These are phyloP conservation scores for Cadophora gregata DNA, from an alignment of 2,329 filamentous ascomycete species.

Conservation along the genomic window DNA sequence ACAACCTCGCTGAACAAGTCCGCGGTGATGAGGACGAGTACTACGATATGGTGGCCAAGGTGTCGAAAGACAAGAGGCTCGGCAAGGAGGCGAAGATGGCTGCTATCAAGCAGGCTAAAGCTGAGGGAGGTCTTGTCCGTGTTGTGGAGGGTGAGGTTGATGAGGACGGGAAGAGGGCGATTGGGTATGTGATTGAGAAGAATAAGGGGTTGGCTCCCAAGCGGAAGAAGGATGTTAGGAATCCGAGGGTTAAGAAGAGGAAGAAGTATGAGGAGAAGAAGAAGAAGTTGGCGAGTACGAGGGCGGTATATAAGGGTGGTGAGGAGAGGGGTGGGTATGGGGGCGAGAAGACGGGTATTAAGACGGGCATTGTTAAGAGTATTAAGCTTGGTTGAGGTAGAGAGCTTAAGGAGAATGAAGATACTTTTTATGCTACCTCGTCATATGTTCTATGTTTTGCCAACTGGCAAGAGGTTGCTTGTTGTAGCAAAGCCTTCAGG, in stretches of 20 bases:
- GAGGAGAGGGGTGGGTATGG: slow-evolving; percentile 85
- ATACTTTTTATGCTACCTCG: neutral
- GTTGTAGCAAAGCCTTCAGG: too few relatives aligned
- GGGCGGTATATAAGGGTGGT: slow-evolving; percentile 83
- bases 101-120: slow-evolving; percentile 63
- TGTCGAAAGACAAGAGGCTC: slow-evolving; percentile 71
- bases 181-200: slow-evolving; percentile 93
- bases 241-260: slow-evolving; percentile 97
- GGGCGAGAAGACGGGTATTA: slow-evolving; percentile 95
- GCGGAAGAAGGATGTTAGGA: slow-evolving; percentile 91
- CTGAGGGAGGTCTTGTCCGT: slow-evolving; percentile 65
- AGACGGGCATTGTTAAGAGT: slow-evolving; percentile 91
- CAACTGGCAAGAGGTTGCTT: too few relatives aligned
- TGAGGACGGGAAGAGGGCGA: slow-evolving; percentile 86
- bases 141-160: slow-evolving; percentile 73
- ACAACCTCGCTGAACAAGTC: slow-evolving; percentile 50
- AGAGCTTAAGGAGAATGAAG: neutral
- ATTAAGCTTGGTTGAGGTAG: slow-evolving; percentile 66
- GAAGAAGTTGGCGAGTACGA: slow-evolving; percentile 93
- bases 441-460: too few relatives aligned
- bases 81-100: slow-evolving; percentile 69
- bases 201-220: slow-evolving; percentile 93
- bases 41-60: slow-evolving; percentile 84
- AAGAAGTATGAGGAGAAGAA: slow-evolving; percentile 96
- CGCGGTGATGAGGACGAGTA: slow-evolving; percentile 69